Evolutionary conservation across 208 protist species (phyloP).

Genomic region (Porcisia deanei): DNA sequence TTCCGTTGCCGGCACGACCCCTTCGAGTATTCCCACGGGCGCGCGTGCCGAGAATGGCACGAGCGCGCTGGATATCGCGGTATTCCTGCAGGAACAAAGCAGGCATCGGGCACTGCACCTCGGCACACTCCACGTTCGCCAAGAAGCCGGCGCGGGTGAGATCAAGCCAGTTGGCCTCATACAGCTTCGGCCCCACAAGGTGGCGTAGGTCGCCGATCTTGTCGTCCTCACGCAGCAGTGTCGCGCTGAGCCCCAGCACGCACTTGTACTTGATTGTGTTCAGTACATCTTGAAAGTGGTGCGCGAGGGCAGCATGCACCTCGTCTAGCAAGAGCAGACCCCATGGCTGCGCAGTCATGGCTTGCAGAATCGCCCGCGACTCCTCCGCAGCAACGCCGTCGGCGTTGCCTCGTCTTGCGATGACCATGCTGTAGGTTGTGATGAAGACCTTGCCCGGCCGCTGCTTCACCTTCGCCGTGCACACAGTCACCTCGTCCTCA

Average conservation of each 20-base stretch:
- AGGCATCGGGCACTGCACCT: conserved; percentile 98
- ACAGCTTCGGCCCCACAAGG: conserved; percentile 99
- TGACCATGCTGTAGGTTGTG: conserved; percentile 99
- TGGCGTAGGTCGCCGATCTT: conserved; percentile 97
- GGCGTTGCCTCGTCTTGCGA: conserved; percentile 58
- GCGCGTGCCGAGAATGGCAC: conserved; percentile 11
- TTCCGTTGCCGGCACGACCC: not conserved
- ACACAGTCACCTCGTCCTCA: conserved; percentile 77
- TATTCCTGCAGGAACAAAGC: conserved; percentile 68
- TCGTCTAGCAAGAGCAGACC: conserved; percentile 99
- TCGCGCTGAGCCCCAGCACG: conserved; percentile 98
- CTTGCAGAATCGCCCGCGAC: conserved; percentile 73
- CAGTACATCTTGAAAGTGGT: conserved; percentile 96
- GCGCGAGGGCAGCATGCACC: conserved; percentile 98
- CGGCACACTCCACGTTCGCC: conserved; percentile 97
- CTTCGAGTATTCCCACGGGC: not conserved
- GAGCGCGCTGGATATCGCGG: conserved; percentile 26
- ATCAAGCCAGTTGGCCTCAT: conserved; percentile 99
- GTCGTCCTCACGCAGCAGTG: conserved; percentile 97
- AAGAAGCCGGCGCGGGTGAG: conserved; percentile 96
- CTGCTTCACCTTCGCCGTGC: conserved; percentile 82
- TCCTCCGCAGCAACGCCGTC: conserved; percentile 49
- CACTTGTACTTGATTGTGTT: conserved; percentile 95
- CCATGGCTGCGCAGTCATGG: conserved; percentile 87
- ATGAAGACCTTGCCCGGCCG: conserved; percentile 93